phyloP scores from a whole-genome alignment of 176 grass and related monocot genomes.

The Olyra latifolia region DNA sequence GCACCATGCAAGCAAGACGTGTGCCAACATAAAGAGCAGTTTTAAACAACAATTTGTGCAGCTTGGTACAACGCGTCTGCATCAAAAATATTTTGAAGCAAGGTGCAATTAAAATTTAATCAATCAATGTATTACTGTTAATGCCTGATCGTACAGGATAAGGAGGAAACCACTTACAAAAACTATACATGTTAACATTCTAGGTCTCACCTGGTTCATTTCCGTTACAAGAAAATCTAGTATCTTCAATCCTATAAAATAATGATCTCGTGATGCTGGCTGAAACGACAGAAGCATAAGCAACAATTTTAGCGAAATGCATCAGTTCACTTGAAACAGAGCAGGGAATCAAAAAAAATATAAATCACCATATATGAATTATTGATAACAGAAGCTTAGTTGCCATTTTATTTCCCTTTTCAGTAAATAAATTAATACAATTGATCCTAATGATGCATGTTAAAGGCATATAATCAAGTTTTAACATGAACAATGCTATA shows the following conservation, averaged over 20 bases:
- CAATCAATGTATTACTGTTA: constrained; percentile 17
- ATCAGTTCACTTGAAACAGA: constrained; percentile 7
- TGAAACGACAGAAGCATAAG: constrained; percentile 47
- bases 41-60: constrained; percentile 11
- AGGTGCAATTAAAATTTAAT: background rate
- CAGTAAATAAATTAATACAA: background rate
- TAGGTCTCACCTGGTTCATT: constrained; percentile 88
- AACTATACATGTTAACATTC: background rate
- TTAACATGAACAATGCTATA: background rate
- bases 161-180: background rate
- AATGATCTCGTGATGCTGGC: constrained; percentile 91
- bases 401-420: background rate
- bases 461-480: background rate
- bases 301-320: constrained; percentile 38
- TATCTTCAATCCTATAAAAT: constrained; percentile 98
- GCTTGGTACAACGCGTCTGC: background rate
- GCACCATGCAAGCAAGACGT: background rate
- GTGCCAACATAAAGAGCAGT: background rate
- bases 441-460: constrained; percentile 5
- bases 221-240: constrained; percentile 82
- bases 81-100: background rate
- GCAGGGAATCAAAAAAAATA: background rate
- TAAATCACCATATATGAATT: background rate
- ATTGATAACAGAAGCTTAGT: background rate
- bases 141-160: background rate